A percentile compares a stretch with the other conserved stretches of the same genome.
These are phyloP conservation scores for Hericium alpestre DNA, from an alignment of 768 basidiomycete species.

Conservation along the genomic window DNA sequence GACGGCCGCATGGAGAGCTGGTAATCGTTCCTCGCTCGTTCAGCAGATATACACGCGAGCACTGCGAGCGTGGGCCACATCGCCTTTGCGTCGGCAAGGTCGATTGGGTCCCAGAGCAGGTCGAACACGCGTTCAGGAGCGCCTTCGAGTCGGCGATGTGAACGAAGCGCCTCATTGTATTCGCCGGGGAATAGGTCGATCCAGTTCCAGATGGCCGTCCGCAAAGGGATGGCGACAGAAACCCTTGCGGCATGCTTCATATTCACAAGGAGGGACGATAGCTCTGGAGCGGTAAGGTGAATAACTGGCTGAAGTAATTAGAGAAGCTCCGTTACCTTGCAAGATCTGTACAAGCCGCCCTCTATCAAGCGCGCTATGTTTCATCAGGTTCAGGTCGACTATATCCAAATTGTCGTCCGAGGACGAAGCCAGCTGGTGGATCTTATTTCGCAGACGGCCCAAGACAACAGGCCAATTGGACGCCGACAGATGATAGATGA, in stretches of 20 bases:
- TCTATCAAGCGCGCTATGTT: slow-evolving; percentile 66
- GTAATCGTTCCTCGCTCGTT: slow-evolving; percentile 54
- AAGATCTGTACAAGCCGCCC: slow-evolving; percentile 58
- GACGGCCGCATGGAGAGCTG: slow-evolving; percentile 19
- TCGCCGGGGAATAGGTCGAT: slow-evolving; percentile 69
- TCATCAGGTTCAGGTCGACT: slow-evolving; percentile 68
- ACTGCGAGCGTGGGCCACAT: slow-evolving; percentile 79
- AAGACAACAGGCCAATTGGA: slow-evolving; percentile 81
- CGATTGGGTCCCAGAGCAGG: slow-evolving; percentile 40
- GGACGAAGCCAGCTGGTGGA: slow-evolving; percentile 48
- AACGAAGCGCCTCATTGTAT: slow-evolving; percentile 60
- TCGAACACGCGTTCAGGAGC: slow-evolving; percentile 84
- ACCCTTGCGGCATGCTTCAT: slow-evolving; percentile 67
- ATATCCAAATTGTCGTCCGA: slow-evolving; percentile 52
- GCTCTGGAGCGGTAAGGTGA: slow-evolving; percentile 33
- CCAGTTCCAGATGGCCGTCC: slow-evolving; percentile 85
- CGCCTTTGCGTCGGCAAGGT: slow-evolving; percentile 32
- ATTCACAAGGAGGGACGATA: slow-evolving; percentile 73
- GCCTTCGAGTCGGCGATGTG: slow-evolving; percentile 60
- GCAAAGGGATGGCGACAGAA: slow-evolving; percentile 61
- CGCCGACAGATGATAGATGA: slow-evolving; percentile 79
- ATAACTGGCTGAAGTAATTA: neutral
- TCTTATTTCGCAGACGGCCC: slow-evolving; percentile 55
- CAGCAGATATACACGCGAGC: slow-evolving; percentile 56
- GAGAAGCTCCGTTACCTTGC: slow-evolving; percentile 35